phyloP scores from a whole-genome alignment of 148 eudicot species.

The Fallopia convolvulus region DNA sequence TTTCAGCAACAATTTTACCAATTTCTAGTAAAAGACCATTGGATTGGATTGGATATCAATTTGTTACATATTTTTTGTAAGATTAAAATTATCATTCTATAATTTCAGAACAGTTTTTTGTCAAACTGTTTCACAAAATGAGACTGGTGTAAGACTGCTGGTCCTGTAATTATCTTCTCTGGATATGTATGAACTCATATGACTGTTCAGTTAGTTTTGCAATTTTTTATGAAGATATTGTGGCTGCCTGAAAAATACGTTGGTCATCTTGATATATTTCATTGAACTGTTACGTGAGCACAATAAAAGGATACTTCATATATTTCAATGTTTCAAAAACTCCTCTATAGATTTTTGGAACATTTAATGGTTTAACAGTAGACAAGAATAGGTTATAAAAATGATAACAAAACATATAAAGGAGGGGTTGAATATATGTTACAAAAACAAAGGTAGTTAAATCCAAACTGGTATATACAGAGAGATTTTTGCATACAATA shows the following conservation, averaged over 20 bases:
- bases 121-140: background rate
- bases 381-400: background rate
- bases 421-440: background rate
- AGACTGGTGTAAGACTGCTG: background rate
- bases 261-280: background rate
- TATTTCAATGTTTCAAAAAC: background rate
- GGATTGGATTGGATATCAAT: background rate
- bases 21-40: background rate
- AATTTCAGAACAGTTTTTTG: background rate
- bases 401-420: background rate
- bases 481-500: background rate
- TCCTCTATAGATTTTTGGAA: background rate
- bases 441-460: background rate
- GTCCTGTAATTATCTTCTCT: background rate
- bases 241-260: background rate
- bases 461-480: background rate
- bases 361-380: background rate
- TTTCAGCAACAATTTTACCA: background rate
- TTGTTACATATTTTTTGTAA: background rate
- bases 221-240: background rate
- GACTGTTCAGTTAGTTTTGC: background rate
- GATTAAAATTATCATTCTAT: background rate
- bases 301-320: background rate
- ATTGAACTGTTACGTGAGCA: background rate
- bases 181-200: background rate